Evolutionary conservation across 2,329 filamentous ascomycete genomes (phyloP).

Genomic region (Sphaerulina populicola): DNA sequence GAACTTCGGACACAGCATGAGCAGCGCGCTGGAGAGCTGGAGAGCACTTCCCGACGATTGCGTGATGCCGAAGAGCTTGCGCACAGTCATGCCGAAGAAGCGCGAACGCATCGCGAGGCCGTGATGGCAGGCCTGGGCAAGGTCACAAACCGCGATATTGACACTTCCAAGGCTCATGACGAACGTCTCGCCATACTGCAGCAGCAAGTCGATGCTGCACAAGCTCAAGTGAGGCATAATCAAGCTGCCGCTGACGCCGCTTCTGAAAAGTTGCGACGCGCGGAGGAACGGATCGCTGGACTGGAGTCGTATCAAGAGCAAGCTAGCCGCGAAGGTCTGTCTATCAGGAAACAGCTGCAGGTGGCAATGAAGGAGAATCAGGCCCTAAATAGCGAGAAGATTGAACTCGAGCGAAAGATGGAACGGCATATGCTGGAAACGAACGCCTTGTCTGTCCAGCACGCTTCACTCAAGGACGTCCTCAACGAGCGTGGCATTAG

Average conservation of each 20-base stretch:
- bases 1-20: constrained; percentile 79
- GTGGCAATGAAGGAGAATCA: constrained; percentile 74
- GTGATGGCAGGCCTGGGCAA: constrained; percentile 76
- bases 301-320: constrained; percentile 97
- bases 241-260: constrained; percentile 80
- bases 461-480: constrained; percentile 87
- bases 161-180: constrained; percentile 41
- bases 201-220: constrained; percentile 69
- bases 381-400: constrained; percentile 67
- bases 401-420: constrained; percentile 72
- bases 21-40: constrained; percentile 66
- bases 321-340: constrained; percentile 82
- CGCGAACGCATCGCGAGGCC: constrained; percentile 71
- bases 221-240: constrained; percentile 73
- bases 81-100: constrained; percentile 79
- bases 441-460: constrained; percentile 87
- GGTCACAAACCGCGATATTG: constrained; percentile 50
- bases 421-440: constrained; percentile 83
- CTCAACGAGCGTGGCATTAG: constrained; percentile 82
- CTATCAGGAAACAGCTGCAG: constrained; percentile 83
- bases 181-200: constrained; percentile 68
- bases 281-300: constrained; percentile 93
- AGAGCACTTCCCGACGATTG: constrained; percentile 62
- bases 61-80: constrained; percentile 81
- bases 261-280: constrained; percentile 79